Evolutionary conservation across 176 grass and related monocot species (phyloP), one percentile per base, ranked within the genome.

Genomic region (Raddia guianensis): DNA sequence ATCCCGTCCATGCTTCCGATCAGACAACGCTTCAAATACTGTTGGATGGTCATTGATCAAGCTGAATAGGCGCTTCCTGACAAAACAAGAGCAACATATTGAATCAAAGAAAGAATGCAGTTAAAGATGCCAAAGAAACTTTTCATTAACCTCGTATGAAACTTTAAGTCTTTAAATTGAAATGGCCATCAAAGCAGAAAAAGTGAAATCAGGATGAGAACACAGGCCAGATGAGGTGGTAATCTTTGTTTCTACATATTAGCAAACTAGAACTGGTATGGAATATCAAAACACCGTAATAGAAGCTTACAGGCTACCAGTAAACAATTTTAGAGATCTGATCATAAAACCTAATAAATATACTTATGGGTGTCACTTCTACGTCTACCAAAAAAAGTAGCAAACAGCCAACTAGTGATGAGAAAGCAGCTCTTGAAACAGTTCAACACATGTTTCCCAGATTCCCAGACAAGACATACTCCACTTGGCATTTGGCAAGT

Each of bases 21-120:
- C 84, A 63, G 77, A 47, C 53, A 93, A 52, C 60, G 83, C 34
- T 84, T 93, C 91, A 66, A 72, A 77, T n/a, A 93, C 87, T 9
- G 91, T 87, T 27, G 84, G 73, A 63, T 82, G 81, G 9, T 93
- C 91, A 57, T 93, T 93, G 60, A 93, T 85, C 87, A 93, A 77
- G 54, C 74, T 87, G 27, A 90, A 90, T 59, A 93, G 78, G n/a
- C 91, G 84, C 66, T 90, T 90, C 87, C 91, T 93, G 73, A 13
- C 40, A 73, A 67, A 80, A 2, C 57, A 80, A 66, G 21, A 78
- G 33, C 49, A 73, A 53, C 18, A 73, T 12, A 68, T 0, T 77
- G 59, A 74, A 34, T 73, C n/a, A 60, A 72, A 13, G 5, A 58
- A 57, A 86, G 12, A 34, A 10, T 47, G 18, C 12, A 33, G 48